These are phyloP conservation scores for Amphibolis antarctica DNA, from an alignment of 106 monocot genomes.

Conservation along the genomic window DNA sequence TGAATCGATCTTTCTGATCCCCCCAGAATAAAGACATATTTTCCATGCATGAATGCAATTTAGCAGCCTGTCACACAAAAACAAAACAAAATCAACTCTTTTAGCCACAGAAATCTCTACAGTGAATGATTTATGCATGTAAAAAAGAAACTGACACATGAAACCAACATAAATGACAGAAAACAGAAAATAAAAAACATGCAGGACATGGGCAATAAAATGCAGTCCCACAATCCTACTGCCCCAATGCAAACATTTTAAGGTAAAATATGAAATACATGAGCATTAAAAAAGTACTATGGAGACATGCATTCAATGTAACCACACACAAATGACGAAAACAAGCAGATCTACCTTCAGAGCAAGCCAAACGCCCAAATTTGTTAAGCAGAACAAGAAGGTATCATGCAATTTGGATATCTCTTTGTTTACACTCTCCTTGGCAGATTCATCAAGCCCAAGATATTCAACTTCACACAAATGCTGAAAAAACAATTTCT, in stretches of 20 bases:
- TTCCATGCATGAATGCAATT: constrained; percentile 32
- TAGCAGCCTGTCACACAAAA: constrained; percentile 33
- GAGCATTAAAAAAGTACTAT: too few relatives aligned
- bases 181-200: too few relatives aligned
- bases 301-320: neutral
- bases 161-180: too few relatives aligned
- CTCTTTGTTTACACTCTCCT: constrained; percentile 22
- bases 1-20: constrained; percentile 15
- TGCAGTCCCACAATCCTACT: too few relatives aligned
- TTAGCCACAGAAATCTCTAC: too few relatives aligned
- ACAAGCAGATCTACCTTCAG: constrained; percentile 25
- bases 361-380: constrained; percentile 44
- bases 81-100: too few relatives aligned
- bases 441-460: constrained; percentile 8
- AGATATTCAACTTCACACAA: constrained; percentile 11
- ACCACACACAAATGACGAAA: neutral
- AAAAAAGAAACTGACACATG: too few relatives aligned
- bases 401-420: constrained; percentile 27
- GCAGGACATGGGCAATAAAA: too few relatives aligned
- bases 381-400: constrained; percentile 37
- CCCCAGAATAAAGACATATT: constrained; percentile 38
- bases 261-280: too few relatives aligned
- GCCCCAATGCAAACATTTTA: too few relatives aligned
- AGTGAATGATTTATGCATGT: too few relatives aligned
- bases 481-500: constrained; percentile 22